Conservation (phyloP, 768 basidiomycete genomes). For the Hypholoma sublateritium region DNA sequence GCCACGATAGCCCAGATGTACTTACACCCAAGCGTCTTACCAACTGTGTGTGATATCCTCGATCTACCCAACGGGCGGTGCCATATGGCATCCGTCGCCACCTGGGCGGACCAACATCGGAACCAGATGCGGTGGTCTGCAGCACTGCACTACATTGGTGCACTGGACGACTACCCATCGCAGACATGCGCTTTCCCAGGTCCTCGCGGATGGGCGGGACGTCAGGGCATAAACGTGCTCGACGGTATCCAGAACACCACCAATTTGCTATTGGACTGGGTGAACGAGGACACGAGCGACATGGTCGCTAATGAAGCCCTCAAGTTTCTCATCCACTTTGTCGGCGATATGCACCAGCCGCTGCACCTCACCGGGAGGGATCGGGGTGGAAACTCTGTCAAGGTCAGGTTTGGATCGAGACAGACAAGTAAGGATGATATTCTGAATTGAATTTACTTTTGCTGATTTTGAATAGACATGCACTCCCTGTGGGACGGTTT, state of each 20-base stretch:
- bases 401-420: conserved; percentile 72
- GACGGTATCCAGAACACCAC: conserved; percentile 80
- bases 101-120: conserved; percentile 85
- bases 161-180: conserved; percentile 74
- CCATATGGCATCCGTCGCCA: conserved; percentile 78
- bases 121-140: conserved; percentile 70
- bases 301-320: conserved; percentile 71
- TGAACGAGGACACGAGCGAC: conserved; percentile 27
- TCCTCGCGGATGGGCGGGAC: conserved; percentile 67
- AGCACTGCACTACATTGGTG: conserved; percentile 74
- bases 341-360: conserved; percentile 94
- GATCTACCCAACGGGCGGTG: conserved; percentile 45
- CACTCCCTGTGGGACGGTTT: conserved; percentile 87
- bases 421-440: conserved; percentile 55
- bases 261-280: conserved; percentile 52
- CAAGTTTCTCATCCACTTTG: conserved; percentile 90
- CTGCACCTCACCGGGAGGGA: conserved; percentile 88
- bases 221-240: conserved; percentile 60
- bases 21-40: conserved; percentile 70
- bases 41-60: conserved; percentile 71
- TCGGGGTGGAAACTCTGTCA: conserved; percentile 82
- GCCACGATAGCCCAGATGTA: conserved; percentile 95
- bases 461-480: conserved; percentile 47
- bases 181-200: conserved; percentile 80
- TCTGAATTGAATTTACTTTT: not conserved